phyloP scores from a whole-genome alignment of 140 eudicot genomes.

The Anethum foeniculum region DNA sequence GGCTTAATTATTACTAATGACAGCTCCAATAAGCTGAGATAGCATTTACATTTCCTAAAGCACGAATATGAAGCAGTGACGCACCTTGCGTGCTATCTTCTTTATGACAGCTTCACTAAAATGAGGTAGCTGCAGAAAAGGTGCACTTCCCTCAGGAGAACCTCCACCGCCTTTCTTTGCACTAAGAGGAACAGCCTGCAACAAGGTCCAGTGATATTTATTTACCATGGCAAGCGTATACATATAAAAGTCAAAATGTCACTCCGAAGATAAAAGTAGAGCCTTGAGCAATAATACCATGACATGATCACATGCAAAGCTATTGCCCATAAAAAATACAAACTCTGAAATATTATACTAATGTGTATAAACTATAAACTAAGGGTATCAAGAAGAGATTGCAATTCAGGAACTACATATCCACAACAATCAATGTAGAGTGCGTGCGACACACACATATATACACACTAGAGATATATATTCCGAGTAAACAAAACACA shows the following conservation, averaged over 20 bases:
- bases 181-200: constrained; percentile 94
- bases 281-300: not conserved
- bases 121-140: constrained; percentile 92
- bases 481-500: not conserved
- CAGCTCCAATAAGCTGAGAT: not conserved
- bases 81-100: constrained; percentile 80
- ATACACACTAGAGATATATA: not conserved
- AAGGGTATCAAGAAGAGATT: not conserved
- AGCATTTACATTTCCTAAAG: not conserved
- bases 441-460: no score
- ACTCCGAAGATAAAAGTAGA: constrained; percentile 3
- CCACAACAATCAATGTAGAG: not conserved
- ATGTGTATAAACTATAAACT: not conserved
- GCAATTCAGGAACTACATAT: not conserved
- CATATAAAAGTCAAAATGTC: not conserved
- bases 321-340: not conserved
- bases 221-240: not conserved
- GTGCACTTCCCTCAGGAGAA: constrained; percentile 72
- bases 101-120: constrained; percentile 73
- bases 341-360: not conserved
- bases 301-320: constrained; percentile 1
- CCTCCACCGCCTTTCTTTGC: constrained; percentile 76
- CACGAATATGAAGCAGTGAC: not conserved
- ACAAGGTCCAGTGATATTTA: constrained; percentile 3
- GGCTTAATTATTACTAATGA: constrained; percentile 1